Conservation (phyloP, 192 early-diverging fungal genomes). For the Rhizoclosmatium globosum region DNA sequence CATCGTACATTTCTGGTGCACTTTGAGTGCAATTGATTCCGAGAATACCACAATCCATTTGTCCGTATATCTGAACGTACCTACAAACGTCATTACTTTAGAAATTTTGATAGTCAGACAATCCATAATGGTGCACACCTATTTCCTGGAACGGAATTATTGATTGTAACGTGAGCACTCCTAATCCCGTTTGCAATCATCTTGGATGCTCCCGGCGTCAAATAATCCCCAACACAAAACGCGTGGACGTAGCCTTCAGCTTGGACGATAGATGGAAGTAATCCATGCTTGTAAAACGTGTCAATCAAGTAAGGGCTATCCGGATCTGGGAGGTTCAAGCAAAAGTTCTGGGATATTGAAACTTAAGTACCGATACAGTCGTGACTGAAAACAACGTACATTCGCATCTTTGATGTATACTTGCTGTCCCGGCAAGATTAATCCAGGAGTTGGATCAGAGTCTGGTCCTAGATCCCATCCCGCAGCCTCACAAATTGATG, state of each 20-base stretch:
- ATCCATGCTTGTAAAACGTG: conserved; percentile 24
- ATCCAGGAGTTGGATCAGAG: neutral
- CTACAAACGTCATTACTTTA: neutral
- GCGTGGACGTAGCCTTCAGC: conserved; percentile 48
- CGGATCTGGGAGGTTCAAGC: conserved; percentile 45
- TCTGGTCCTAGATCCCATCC: neutral
- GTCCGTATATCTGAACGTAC: conserved; percentile 42
- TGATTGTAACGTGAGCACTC: conserved; percentile 36
- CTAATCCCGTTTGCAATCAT: conserved; percentile 34
- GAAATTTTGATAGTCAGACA: neutral
- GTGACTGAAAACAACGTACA: neutral
- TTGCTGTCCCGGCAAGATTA: conserved; percentile 35
- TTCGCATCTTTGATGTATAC: conserved; percentile 38
- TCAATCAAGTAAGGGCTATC: conserved; percentile 28
- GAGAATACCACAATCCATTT: conserved; percentile 38
- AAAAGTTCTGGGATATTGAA: conserved; percentile 39
- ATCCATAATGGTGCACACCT: neutral
- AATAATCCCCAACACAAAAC: conserved; percentile 39
- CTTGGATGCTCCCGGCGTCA: conserved; percentile 17
- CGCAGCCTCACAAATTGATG: neutral
- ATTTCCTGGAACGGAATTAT: neutral
- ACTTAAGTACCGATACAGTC: neutral
- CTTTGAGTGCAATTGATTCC: conserved; percentile 37
- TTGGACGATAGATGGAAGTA: conserved; percentile 38
- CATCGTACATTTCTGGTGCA: conserved; percentile 29